A percentile compares a stretch with the other conserved stretches of the same genome.
phyloP scores from a whole-genome alignment of 2,329 filamentous ascomycete species.

The Colletotrichum salicis region DNA sequence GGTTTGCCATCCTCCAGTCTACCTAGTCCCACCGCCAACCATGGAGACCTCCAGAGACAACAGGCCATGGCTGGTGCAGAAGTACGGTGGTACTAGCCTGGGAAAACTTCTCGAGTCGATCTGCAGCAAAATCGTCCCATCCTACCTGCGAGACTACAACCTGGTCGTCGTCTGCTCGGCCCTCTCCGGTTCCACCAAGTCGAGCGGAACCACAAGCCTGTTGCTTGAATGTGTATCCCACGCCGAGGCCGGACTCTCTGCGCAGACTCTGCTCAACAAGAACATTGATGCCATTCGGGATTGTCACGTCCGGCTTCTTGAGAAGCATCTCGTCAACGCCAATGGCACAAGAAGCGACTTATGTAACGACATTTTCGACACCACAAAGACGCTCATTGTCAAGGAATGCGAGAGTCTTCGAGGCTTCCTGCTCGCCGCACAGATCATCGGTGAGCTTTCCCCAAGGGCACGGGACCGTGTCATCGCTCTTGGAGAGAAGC shows the following conservation, averaged over 20 bases:
- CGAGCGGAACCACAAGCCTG: slow-evolving; percentile 94
- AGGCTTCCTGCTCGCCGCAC: slow-evolving; percentile 74
- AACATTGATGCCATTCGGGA: slow-evolving; percentile 25
- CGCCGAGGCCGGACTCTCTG: slow-evolving; percentile 53
- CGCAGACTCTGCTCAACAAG: slow-evolving; percentile 21
- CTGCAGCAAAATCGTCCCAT: slow-evolving; percentile 41
- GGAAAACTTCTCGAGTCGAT: slow-evolving; percentile 87
- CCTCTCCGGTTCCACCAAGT: slow-evolving; percentile 91
- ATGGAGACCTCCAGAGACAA: slow-evolving; percentile 44
- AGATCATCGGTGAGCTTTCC: slow-evolving; percentile 79
- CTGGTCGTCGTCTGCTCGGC: slow-evolving; percentile 96
- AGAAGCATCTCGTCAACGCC: slow-evolving; percentile 69
- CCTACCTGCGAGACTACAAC: slow-evolving; percentile 63
- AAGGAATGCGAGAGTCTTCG: slow-evolving; percentile 83
- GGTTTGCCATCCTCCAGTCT: not conserved
- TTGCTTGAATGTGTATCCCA: slow-evolving; percentile 46
- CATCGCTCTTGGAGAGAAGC: slow-evolving; percentile 93
- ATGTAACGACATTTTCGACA: slow-evolving; percentile 80
- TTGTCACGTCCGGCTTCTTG: slow-evolving; percentile 17
- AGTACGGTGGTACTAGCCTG: slow-evolving; percentile 94
- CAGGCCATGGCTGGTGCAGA: slow-evolving; percentile 85
- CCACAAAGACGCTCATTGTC: slow-evolving; percentile 71
- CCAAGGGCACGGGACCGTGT: slow-evolving; percentile 85
- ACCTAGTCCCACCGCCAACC: not conserved
- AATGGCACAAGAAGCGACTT: slow-evolving; percentile 82